Evolutionary conservation across 1,284 basidiomycete species (phyloP), one percentile per base, ranked within the genome.

Genomic region (Porogramme epimiltina): DNA sequence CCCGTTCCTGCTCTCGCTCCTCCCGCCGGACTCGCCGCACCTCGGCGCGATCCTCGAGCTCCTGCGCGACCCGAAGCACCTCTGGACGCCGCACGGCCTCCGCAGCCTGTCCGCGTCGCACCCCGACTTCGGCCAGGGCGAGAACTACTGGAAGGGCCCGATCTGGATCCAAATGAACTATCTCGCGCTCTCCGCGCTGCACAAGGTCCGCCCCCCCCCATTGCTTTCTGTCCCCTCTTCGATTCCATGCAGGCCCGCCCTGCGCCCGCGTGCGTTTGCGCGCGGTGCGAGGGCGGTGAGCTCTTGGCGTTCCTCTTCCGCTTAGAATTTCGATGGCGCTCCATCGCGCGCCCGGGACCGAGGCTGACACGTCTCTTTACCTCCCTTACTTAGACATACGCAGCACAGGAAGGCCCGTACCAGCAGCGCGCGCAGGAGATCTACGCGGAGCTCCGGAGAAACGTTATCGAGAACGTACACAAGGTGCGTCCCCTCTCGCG

Each of bases 101-200:
- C 87, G 95, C 36, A 95, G 92, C 60, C 73, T 98, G 47, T 93
- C 91, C 13, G 84, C 80, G 33, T 82, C 84, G 16, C 92, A 98
- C 65, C 83, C 87, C n/a, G 80, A 89, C 49, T 98, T 93, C 62
- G 95, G 94, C 16, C 75, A 85, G 62, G 95, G 89, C 46, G 95
- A 98, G 67, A 92, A 97, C 71, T 98, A 98, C 71, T 98, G 95
- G 95, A 88, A 89, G 62, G 94, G 95, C 2, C 93, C 95, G 2
- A 89, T 98, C 48, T 98, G 95, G 95, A 81, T 97, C 25, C 95
- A 93, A 67, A 94, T 98, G 87, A 97, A 98, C 70, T 98, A 94
- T 66, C 80, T 98, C 58, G 84, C 86, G 18, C 73, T 98, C 47
- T 78, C 82, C 22, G 84, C 93, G 6, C 71, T 97, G 52, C 77